Evolutionary conservation across 2,329 filamentous ascomycete species (phyloP).

Genomic region (Ophiocordyceps unilateralis): DNA sequence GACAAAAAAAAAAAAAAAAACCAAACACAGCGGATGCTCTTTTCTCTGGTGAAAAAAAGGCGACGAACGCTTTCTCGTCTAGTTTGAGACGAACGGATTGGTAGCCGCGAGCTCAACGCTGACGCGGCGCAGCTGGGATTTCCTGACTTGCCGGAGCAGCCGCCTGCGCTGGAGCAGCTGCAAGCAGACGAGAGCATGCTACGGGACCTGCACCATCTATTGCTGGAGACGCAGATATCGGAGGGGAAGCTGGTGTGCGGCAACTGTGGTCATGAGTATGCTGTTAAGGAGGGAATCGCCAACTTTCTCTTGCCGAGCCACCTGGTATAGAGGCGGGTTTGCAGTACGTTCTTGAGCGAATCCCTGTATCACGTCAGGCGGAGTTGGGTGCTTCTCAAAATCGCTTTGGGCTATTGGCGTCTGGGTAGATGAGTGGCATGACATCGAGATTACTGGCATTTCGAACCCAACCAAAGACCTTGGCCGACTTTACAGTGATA

Average conservation of each 20-base stretch:
- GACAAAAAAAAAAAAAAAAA: not conserved
- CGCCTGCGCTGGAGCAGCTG: constrained; percentile 45
- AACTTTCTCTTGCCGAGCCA: constrained; percentile 93
- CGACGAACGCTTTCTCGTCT: not conserved
- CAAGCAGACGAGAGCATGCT: constrained; percentile 51
- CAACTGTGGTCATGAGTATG: constrained; percentile 86
- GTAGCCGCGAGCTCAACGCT: not conserved
- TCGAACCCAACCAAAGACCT: too few relatives aligned
- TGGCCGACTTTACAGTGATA: not conserved
- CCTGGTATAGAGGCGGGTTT: constrained; percentile 38
- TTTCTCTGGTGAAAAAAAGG: too few relatives aligned
- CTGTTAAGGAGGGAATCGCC: constrained; percentile 86
- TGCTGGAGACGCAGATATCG: constrained; percentile 78
- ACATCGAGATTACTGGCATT: too few relatives aligned
- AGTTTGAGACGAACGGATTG: not conserved
- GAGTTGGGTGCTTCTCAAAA: not conserved
- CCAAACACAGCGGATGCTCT: not conserved
- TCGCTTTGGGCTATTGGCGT: not conserved
- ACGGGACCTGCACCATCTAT: constrained; percentile 60
- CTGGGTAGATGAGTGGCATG: not conserved
- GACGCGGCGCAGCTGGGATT: constrained; percentile 51
- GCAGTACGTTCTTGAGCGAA: not conserved
- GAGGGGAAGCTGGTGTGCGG: constrained; percentile 83
- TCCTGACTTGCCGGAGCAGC: constrained; percentile 47
- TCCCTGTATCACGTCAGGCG: not conserved